Evolutionary conservation across 2,329 filamentous ascomycete species (phyloP), one percentile per base, ranked within the genome.

Genomic region (Fusarium metavorans): DNA sequence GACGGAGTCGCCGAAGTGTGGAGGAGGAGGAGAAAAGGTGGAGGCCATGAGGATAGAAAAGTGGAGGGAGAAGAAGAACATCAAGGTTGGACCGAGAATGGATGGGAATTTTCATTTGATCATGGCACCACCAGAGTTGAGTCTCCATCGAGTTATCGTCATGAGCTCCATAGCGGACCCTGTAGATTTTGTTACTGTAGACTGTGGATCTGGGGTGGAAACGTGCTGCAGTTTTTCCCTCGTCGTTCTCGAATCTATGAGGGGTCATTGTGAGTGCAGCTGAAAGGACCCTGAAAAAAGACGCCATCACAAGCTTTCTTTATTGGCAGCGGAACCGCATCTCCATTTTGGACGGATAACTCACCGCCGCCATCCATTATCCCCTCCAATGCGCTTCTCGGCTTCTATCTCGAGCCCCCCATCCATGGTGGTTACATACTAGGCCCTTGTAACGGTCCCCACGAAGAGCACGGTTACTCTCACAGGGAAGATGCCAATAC

Each of bases 151-250:
- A 43, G 5, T 9, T 30, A 50, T 50, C 45, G 18, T 52, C 52
- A 27, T 56, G 52, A 56, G 52, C 11, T 30, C 52, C 52, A 56
- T 56, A 6, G 6, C 48, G 13, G n/a, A 43, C 41, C 20, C 41
- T 43, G 41, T 20, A 41, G 39, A 61, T 50, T 32, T 50, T 32
- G 35, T 8, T 37, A 37, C 35, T 43, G 41, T 60, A 48, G 43
- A 48, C 23, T 41, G 72, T 75, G 72, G 72, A 75, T 70, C 72
- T 70, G 68, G 72, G 68, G 71, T 74, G 58, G 67, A 74, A 71
- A 74, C 43, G 43, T 48, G 43, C 13, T 48, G 25, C 13, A 57
- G 60, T 70, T 48, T 59, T 64, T 68, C 59, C 50, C 37, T 58
- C 20, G n/a, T 32, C 34, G 20, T 56, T 66, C 32, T 61, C 18